Evolutionary conservation across 2,329 filamentous ascomycete genomes (phyloP), one percentile per base, ranked within the genome.

Genomic region (Penicillium griseofulvum): DNA sequence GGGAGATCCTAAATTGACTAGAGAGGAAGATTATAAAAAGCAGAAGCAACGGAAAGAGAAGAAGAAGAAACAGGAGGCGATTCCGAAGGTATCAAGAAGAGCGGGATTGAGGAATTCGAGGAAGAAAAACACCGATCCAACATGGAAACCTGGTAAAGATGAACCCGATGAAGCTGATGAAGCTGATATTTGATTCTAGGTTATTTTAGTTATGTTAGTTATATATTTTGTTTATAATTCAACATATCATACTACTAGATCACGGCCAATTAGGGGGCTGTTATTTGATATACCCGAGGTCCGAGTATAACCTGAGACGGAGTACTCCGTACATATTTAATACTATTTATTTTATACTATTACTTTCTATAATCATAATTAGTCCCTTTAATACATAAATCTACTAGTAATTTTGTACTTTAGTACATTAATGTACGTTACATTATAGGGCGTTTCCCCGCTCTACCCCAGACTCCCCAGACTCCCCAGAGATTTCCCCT

Each of bases 381-480:
- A 41, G 9, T 11, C 14, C 12, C 19, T 10, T 16, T 16, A 24
- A 26, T 41, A n/a, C 38, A 26, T 5, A n/a, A 41, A 14, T 34
- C 31, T 34, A 16, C 31, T 34, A 10, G 8, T 28, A 28, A 4
- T 28, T 7, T 28, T 5, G 22, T 28, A 28, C 26, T 28, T 19
- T 1, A 17, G 9, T 37, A 37, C n/a, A 37, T 37, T 41, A 42
- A 28, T 3, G 10, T 12, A 31, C 12, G 29, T 31, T 31, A 31
- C 29, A 31, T 31, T 14, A 11, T 31, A 33, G 4, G 5, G 5
- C 8, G 5, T 4, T 53, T 49, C 59, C 61, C 51, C 57, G 48
- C 52, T 31, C 19, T 65, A 60, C 59, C 56, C 61, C 53, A 34
- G 61, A 56, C 60, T 57, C n/a, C 29, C 28, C 22, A 22, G 22